Conservation (phyloP, 306 rosid genomes). For the Gastrolobium bilobum region DNA sequence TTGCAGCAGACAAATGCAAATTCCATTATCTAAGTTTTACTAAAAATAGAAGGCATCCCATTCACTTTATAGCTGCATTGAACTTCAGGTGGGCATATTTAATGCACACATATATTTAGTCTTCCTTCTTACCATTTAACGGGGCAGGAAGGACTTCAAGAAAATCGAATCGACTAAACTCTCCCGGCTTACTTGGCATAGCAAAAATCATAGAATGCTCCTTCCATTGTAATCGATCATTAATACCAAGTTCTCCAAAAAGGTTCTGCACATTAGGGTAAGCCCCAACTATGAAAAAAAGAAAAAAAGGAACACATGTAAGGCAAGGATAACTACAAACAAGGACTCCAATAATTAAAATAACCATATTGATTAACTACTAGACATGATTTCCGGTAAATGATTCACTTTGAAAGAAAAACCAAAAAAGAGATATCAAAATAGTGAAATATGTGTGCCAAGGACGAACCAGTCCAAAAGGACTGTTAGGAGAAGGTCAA, state of each 20-base stretch:
- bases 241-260: conserved; percentile 94
- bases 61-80: background rate
- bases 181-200: conserved; percentile 95
- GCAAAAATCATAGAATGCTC: conserved; percentile 99
- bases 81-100: conserved; percentile 38
- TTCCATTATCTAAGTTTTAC: background rate
- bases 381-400: conserved; percentile 15
- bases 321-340: conserved; percentile 38
- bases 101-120: conserved; percentile 26
- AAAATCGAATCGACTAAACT: conserved; percentile 96
- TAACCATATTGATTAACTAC: conserved; percentile 29
- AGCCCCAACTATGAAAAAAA: conserved; percentile 81
- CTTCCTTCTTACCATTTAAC: conserved; percentile 75
- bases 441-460: conserved; percentile 27
- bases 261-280: conserved; percentile 94
- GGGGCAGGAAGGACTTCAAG: conserved; percentile 88
- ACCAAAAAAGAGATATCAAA: conserved; percentile 21
- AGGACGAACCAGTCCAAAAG: conserved; percentile 5
- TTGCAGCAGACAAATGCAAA: conserved; percentile 30
- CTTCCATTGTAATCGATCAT: conserved; percentile 98
- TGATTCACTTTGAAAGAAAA: conserved; percentile 30
- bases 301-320: conserved; percentile 38
- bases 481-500: conserved; percentile 36
- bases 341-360: conserved; percentile 37
- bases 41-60: conserved; percentile 24